Conservation (phyloP, 176 grass and related monocot genomes). For the Aechmea fasciata region DNA sequence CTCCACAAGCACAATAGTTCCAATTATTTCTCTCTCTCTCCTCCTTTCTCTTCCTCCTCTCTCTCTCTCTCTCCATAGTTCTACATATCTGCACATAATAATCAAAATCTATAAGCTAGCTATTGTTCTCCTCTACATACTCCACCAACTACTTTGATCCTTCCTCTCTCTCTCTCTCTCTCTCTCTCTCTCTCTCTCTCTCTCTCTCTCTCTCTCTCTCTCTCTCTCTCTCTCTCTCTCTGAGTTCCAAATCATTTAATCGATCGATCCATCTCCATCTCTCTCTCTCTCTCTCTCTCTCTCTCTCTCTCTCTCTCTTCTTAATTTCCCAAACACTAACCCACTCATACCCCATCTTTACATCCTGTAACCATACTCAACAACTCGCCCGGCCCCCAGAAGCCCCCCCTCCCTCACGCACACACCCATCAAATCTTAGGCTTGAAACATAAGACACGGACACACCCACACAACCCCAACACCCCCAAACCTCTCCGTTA, state of each 20-base stretch:
- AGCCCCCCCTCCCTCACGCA: neutral
- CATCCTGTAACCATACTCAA: neutral
- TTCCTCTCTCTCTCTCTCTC: neutral
- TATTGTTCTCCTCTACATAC: neutral
- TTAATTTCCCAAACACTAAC: too few relatives aligned
- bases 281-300: too few relatives aligned
- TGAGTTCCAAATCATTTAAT: too few relatives aligned
- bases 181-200: neutral
- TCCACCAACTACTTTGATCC: neutral
- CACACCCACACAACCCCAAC: neutral
- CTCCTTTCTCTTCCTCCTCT: too few relatives aligned
- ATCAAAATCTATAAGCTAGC: neutral
- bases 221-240: too few relatives aligned
- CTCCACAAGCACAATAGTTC: neutral
- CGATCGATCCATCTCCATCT: too few relatives aligned
- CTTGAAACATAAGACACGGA: neutral
- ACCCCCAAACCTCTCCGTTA: neutral
- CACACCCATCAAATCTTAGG: neutral
- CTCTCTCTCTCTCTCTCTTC: too few relatives aligned
- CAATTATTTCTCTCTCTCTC: neutral
- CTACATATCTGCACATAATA: neutral
- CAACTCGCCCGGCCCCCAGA: neutral
- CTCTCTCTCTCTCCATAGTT: neutral
- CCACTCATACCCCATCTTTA: neutral
- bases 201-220: neutral